These are phyloP conservation scores for Colletotrichum horii DNA, from an alignment of 2,329 filamentous ascomycete genomes.

Conservation along the genomic window DNA sequence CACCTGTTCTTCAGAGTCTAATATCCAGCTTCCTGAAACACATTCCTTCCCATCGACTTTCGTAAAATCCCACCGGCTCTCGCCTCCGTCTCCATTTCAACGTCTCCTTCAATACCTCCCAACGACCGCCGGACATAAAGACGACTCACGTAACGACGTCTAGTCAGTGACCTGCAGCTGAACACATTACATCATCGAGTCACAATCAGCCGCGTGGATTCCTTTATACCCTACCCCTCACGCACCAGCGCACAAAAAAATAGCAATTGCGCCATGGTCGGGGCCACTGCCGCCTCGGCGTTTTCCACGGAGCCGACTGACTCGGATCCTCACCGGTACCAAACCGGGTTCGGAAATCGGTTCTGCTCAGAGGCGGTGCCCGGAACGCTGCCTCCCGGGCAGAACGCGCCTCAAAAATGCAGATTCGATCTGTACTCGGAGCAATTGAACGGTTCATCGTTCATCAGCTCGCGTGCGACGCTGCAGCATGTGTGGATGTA, in stretches of 20 bases:
- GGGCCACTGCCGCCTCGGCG: conserved; percentile 24
- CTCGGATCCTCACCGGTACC: conserved; percentile 54
- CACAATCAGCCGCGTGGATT: background rate
- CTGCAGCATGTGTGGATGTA: conserved; percentile 40
- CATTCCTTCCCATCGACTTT: background rate
- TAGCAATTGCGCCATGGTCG: conserved; percentile 3
- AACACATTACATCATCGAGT: conserved; percentile 1
- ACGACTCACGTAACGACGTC: background rate
- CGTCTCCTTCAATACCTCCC: background rate
- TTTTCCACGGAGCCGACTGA: conserved; percentile 26
- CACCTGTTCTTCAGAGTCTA: background rate
- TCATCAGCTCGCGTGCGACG: conserved; percentile 31
- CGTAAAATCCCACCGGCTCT: background rate
- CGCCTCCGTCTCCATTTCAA: background rate
- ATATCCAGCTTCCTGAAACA: background rate
- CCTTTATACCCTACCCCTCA: background rate
- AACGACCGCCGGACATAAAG: background rate
- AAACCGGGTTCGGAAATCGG: conserved; percentile 60
- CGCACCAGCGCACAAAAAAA: background rate
- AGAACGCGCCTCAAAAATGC: conserved; percentile 49
- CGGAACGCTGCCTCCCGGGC: conserved; percentile 46
- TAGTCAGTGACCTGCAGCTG: conserved; percentile 1
- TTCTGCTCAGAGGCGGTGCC: conserved; percentile 51
- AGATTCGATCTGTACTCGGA: conserved; percentile 47
- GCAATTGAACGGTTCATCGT: conserved; percentile 49